Evolutionary conservation across 495 filamentous ascomycete species (phyloP).

Genomic region (Clavariopsis aquatica): DNA sequence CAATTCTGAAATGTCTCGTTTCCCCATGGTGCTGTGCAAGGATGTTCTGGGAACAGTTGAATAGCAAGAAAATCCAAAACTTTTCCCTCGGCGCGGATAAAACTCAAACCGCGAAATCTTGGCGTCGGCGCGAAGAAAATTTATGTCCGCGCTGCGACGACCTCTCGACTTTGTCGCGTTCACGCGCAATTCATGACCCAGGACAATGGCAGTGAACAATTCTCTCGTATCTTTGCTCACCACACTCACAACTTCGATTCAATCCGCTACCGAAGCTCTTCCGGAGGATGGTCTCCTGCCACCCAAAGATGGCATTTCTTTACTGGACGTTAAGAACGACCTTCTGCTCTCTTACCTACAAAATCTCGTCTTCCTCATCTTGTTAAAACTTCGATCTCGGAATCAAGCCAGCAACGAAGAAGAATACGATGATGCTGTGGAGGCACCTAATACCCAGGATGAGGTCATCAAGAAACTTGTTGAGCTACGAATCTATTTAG

Average conservation of each 20-base stretch:
- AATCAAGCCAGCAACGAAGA: slow-evolving; percentile 41
- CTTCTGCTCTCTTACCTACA: slow-evolving; percentile 93
- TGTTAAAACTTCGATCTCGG: slow-evolving; percentile 71
- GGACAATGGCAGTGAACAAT: slow-evolving; percentile 31
- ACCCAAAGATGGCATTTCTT: slow-evolving; percentile 83
- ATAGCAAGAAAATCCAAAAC: not conserved
- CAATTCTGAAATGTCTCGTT: slow-evolving; percentile 31
- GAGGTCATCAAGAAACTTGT: slow-evolving; percentile 74
- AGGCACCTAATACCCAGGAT: slow-evolving; percentile 51
- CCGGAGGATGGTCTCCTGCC: slow-evolving; percentile 60
- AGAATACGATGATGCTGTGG: slow-evolving; percentile 41
- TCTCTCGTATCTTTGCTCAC: slow-evolving; percentile 38
- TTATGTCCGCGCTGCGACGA: not conserved
- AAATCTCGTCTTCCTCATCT: slow-evolving; percentile 84
- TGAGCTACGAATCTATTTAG: slow-evolving; percentile 82
- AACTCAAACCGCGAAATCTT: slow-evolving; percentile 25
- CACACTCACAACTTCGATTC: slow-evolving; percentile 35
- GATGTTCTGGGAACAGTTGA: not conserved
- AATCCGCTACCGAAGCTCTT: slow-evolving; percentile 43
- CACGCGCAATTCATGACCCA: not conserved
- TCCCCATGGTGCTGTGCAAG: slow-evolving; percentile 26
- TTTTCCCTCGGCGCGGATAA: slow-evolving; percentile 14
- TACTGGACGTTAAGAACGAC: slow-evolving; percentile 93
- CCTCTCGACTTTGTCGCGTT: slow-evolving; percentile 8
- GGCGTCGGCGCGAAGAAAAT: slow-evolving; percentile 9